phyloP scores from a whole-genome alignment of 164 flowering plant species.

The Saururus chinensis region DNA sequence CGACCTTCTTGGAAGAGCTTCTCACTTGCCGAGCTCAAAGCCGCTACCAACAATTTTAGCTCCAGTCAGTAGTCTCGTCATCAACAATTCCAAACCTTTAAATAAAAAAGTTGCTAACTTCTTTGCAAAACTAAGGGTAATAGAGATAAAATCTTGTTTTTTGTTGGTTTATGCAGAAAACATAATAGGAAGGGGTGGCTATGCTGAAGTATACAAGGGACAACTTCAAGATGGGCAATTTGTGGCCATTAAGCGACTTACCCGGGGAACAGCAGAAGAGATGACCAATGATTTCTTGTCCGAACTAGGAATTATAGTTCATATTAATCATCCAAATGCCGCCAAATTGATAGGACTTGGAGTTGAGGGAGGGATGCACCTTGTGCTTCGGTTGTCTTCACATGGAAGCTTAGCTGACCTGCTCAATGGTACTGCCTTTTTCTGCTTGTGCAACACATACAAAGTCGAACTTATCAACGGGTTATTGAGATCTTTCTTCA shows the following conservation, averaged over 20 bases:
- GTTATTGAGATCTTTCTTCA: not conserved
- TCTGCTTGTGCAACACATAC: not conserved
- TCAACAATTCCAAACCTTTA: not conserved
- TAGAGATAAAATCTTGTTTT: too few species aligned
- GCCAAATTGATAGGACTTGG: conserved; percentile 86
- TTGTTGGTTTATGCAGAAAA: conserved; percentile 29
- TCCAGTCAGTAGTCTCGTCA: conserved; percentile 30
- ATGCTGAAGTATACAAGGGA: conserved; percentile 88
- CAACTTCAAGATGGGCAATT: conserved; percentile 44
- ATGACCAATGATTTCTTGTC: conserved; percentile 66
- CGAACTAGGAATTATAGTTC: conserved; percentile 91
- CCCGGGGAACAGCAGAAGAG: conserved; percentile 62
- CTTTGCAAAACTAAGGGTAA: too few species aligned
- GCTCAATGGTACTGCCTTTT: conserved; percentile 48
- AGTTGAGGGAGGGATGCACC: conserved; percentile 91
- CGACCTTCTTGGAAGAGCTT: conserved; percentile 55
- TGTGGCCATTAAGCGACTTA: conserved; percentile 70
- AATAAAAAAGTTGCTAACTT: not conserved
- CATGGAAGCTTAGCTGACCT: conserved; percentile 77
- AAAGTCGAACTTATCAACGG: not conserved
- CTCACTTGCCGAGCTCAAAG: conserved; percentile 48
- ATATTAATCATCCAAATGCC: conserved; percentile 79
- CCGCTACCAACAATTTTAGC: conserved; percentile 67
- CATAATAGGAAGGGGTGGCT: conserved; percentile 89
- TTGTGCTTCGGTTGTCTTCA: conserved; percentile 78